Percentiles rank a stretch among this genome's conserved stretches.
Conservation (phyloP, 2,329 filamentous ascomycete species). For the Ilyonectria robusta region DNA sequence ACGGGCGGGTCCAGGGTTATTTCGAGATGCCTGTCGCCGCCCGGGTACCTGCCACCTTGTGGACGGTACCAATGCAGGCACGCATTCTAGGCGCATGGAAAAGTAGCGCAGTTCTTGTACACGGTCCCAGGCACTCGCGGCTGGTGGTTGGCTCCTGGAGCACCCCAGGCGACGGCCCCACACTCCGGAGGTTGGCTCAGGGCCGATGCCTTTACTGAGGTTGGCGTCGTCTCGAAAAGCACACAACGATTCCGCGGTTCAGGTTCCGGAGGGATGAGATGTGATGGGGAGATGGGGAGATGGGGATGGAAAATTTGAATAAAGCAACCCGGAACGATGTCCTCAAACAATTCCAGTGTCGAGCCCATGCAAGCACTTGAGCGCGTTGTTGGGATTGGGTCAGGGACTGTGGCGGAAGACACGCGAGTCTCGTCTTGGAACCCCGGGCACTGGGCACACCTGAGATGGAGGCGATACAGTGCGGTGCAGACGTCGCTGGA, state of each 20-base stretch:
- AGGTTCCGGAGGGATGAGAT: conserved; percentile 21
- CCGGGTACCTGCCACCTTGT: conserved; percentile 41
- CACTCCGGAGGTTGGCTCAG: conserved; percentile 45
- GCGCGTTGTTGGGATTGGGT: background rate
- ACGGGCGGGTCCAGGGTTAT: conserved; percentile 33
- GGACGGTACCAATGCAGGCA: conserved; percentile 39
- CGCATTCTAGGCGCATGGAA: conserved; percentile 38
- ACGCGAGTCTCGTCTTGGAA: background rate
- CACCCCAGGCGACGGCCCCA: conserved; percentile 43
- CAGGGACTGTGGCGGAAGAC: background rate
- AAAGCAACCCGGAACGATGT: background rate
- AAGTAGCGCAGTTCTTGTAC: conserved; percentile 30
- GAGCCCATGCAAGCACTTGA: conserved; percentile 32
- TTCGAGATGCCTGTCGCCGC: conserved; percentile 35
- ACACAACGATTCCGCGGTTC: conserved; percentile 25
- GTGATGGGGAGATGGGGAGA: conserved; percentile 14
- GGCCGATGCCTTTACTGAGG: conserved; percentile 29
- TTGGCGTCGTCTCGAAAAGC: conserved; percentile 40
- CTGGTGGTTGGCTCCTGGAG: conserved; percentile 27
- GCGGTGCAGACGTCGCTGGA: background rate
- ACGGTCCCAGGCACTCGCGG: conserved; percentile 11
- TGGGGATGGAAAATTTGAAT: conserved; percentile 24
- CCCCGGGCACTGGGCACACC: conserved; percentile 10
- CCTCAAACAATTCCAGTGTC: conserved; percentile 22
- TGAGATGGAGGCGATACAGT: conserved; percentile 18